Percentiles rank a stretch among this genome's conserved stretches.
These are phyloP conservation scores for Mycosphaerella sp. DNA, from an alignment of 2,329 filamentous ascomycete genomes.

Conservation along the genomic window DNA sequence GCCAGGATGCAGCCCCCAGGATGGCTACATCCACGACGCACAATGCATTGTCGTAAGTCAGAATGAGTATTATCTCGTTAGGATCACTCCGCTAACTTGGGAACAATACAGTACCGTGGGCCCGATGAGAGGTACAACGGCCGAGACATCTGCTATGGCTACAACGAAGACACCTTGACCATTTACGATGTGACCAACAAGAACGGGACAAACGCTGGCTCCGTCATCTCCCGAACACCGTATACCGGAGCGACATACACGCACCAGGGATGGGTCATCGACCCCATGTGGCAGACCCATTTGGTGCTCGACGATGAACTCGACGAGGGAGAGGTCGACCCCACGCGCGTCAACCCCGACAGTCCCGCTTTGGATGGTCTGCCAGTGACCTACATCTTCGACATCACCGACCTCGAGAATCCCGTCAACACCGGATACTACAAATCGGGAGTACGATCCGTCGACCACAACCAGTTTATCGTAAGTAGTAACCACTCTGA, in stretches of 20 bases:
- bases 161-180: conserved; percentile 46
- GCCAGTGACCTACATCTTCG: conserved; percentile 45
- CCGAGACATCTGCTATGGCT: conserved; percentile 47
- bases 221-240: conserved; percentile 43
- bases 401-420: conserved; percentile 41
- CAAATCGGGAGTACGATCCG: conserved; percentile 31
- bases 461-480: conserved; percentile 42
- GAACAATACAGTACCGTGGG: conserved; percentile 36
- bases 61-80: not conserved
- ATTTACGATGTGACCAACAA: conserved; percentile 45
- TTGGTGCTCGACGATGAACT: conserved; percentile 50
- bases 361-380: conserved; percentile 15
- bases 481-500: not conserved
- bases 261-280: conserved; percentile 50
- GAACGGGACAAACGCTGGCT: conserved; percentile 22
- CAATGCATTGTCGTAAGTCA: conserved; percentile 41
- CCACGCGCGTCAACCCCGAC: conserved; percentile 8
- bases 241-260: conserved; percentile 48
- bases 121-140: conserved; percentile 42
- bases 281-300: conserved; percentile 37
- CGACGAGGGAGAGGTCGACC: conserved; percentile 38
- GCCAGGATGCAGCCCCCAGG: conserved; percentile 45
- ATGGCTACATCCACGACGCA: conserved; percentile 53
- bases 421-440: conserved; percentile 39
- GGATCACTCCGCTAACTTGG: not conserved